Evolutionary conservation across 805 yeast genomes (phyloP), one percentile per base, ranked within the genome.

Genomic region (Priceomyces castillae): DNA sequence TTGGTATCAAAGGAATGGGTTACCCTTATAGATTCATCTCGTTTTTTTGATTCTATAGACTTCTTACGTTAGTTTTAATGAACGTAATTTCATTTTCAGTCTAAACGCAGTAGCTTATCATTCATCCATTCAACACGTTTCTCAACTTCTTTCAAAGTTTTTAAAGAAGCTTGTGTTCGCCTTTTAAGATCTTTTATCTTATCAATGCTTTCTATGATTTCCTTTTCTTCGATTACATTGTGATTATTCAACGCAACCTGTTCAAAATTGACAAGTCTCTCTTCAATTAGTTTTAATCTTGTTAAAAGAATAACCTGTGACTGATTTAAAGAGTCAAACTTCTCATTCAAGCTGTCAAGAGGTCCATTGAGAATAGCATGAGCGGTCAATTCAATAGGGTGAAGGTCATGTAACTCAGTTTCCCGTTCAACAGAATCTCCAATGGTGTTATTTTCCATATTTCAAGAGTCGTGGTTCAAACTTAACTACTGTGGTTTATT

Each of bases 21-120:
- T 94, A 87, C 63, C 98, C 98, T 34, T 86, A 73, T 69, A 71
- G 67, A 50, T 69, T 92, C 30, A 37, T 56, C 17, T 35, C 39
- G 25, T 19, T 30, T 35, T 30, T 36, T 37, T 47, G 25, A 37
- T 18, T 22, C 28, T 10, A 19, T n/a, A 18, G 37, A 33, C 36
- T n/a, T 28, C 10, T 28, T 11, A 12, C 15, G 31, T n/a, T 28
- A n/a, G 31, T n/a, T 9, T 28, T 9, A 6, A 22, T 14, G 4
- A 16, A 7, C 17, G 15, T 33, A 4, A 14, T 4, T 19, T 33
- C 17, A 23, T 28, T 36, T 9, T 31, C 15, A 23, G 22, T 17
- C 25, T 35, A 22, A 26, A 28, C 12, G 22, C 22, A 12, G 34
- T 17, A 43, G 16, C 19, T 48, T 46, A 5, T 36, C 43, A 37